Conservation (phyloP, 1,284 basidiomycete genomes). For the Tremellales sp. region DNA sequence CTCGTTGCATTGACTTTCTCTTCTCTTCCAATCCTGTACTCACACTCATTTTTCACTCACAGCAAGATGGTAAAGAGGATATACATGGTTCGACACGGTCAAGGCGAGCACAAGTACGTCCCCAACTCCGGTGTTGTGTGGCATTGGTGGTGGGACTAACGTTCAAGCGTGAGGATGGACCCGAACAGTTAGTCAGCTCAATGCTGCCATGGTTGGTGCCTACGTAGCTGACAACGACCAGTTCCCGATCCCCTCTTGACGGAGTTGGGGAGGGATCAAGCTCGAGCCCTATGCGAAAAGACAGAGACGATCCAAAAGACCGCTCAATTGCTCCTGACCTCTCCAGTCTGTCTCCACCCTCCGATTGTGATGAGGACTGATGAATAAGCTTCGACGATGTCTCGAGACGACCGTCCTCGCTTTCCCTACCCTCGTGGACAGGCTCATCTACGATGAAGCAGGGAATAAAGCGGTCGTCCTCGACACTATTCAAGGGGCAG, state of each 20-base stretch:
- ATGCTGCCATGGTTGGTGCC: background rate
- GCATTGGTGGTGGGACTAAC: background rate
- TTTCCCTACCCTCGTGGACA: conserved; percentile 31
- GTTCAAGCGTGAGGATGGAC: background rate
- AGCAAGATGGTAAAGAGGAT: too few relatives aligned
- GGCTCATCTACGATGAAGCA: conserved; percentile 4
- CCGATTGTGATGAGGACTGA: background rate
- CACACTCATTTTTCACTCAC: too few relatives aligned
- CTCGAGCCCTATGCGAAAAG: conserved; percentile 27
- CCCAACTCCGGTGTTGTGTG: too few relatives aligned
- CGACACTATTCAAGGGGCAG: too few relatives aligned
- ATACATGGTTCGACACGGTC: conserved; percentile 46
- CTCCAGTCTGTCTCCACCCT: conserved; percentile 24
- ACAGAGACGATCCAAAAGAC: conserved; percentile 26
- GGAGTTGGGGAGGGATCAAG: conserved; percentile 39
- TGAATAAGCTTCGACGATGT: conserved; percentile 37
- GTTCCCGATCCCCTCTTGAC: conserved; percentile 46
- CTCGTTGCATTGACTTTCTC: too few relatives aligned
- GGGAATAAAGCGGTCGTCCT: too few relatives aligned
- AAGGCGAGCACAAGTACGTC: conserved; percentile 46
- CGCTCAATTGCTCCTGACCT: conserved; percentile 44
- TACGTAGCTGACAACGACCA: conserved; percentile 6
- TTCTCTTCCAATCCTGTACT: too few relatives aligned
- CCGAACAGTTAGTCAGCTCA: background rate
- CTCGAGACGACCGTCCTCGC: conserved; percentile 47